Conservation (phyloP, 2,329 filamentous ascomycete genomes). For the Fonsecaea monophora region DNA sequence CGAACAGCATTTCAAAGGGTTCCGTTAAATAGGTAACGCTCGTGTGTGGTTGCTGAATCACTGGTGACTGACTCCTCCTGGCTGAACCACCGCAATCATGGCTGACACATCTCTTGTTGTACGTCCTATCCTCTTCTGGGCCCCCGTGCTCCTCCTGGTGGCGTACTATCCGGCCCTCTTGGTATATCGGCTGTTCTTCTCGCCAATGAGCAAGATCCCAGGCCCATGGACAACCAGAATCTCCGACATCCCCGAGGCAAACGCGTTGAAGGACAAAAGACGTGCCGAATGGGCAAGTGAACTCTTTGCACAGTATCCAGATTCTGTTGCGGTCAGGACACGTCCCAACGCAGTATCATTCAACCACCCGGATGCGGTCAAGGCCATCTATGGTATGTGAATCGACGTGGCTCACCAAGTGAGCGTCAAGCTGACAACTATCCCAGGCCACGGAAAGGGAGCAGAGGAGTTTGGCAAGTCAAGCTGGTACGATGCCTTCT, state of each 20-base stretch:
- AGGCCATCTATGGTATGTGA: conserved; percentile 33
- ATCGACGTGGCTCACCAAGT: not conserved
- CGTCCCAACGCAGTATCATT: conserved; percentile 32
- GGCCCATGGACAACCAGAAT: conserved; percentile 37
- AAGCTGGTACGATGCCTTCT: conserved; percentile 34
- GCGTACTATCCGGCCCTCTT: conserved; percentile 26
- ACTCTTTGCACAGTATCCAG: conserved; percentile 29
- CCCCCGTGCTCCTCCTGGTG: conserved; percentile 13
- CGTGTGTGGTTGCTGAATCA: not conserved
- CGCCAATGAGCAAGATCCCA: conserved; percentile 39
- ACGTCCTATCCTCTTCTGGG: conserved; percentile 13
- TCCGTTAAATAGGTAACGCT: not conserved
- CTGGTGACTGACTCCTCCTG: not conserved
- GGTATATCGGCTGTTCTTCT: conserved; percentile 37
- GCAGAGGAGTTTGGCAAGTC: conserved; percentile 35
- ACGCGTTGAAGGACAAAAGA: conserved; percentile 31
- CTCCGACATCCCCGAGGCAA: conserved; percentile 29
- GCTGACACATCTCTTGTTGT: conserved; percentile 16
- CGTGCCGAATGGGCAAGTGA: conserved; percentile 28
- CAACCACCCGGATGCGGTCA: conserved; percentile 33
- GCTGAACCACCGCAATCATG: conserved; percentile 2
- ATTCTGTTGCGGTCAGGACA: conserved; percentile 29
- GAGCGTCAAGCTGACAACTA: not conserved
- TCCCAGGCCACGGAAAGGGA: conserved; percentile 31
- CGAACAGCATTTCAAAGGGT: not conserved